Conservation (phyloP, 2,329 filamentous ascomycete genomes). For the Gyromitra esculenta region DNA sequence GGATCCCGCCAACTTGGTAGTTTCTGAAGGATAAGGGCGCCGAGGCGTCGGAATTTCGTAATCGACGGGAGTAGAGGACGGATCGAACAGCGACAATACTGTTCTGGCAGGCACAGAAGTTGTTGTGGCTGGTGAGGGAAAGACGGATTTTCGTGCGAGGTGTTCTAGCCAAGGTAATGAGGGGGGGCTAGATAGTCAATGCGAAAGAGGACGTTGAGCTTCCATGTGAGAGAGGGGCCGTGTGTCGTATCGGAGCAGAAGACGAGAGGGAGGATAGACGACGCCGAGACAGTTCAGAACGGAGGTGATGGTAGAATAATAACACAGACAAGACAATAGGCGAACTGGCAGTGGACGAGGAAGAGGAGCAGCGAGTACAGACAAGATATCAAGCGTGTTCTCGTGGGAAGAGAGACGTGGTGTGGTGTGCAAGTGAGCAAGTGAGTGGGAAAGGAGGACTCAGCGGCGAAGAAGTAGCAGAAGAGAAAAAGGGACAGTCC, state of each 20-base stretch:
- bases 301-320: slow-evolving; percentile 2
- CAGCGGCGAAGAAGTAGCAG: slow-evolving; percentile 8
- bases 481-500: slow-evolving; percentile 32
- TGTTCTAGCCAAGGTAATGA: slow-evolving; percentile 34
- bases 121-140: slow-evolving; percentile 33
- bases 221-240: slow-evolving; percentile 44
- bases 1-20: slow-evolving; percentile 95
- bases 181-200: slow-evolving; percentile 55
- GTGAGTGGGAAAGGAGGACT: slow-evolving; percentile 10
- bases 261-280: slow-evolving; percentile 10
- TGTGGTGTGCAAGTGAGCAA: neutral
- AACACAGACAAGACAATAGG: slow-evolving; percentile 25
- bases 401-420: slow-evolving; percentile 33
- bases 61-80: slow-evolving; percentile 19
- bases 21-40: slow-evolving; percentile 61
- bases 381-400: slow-evolving; percentile 34
- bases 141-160: slow-evolving; percentile 15
- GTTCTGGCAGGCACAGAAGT: neutral
- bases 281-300: slow-evolving; percentile 35
- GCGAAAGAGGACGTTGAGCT: slow-evolving; percentile 50
- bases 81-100: slow-evolving; percentile 32
- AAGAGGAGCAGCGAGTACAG: slow-evolving; percentile 32
- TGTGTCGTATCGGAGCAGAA: slow-evolving; percentile 34
- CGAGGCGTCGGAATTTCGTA: slow-evolving; percentile 57
- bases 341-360: neutral